A percentile compares a stretch with the other conserved stretches of the same genome.
phyloP scores from a whole-genome alignment of 1,284 basidiomycete genomes.

The Sporisorium reilianum region DNA sequence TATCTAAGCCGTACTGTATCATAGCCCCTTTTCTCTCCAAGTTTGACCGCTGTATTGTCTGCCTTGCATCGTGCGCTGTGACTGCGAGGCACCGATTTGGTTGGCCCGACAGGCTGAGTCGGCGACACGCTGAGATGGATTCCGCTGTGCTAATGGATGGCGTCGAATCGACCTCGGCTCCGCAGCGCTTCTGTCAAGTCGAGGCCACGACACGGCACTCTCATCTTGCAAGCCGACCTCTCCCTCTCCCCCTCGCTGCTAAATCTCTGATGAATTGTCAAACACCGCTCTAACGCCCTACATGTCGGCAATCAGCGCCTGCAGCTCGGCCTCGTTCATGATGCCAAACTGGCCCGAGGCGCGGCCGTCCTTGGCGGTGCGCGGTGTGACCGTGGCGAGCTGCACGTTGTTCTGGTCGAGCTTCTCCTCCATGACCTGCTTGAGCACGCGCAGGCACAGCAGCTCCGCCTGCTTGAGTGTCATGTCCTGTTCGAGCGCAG shows the following conservation, averaged over 20 bases:
- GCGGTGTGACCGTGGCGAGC: slow-evolving; percentile 76
- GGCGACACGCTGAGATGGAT: too few relatives aligned
- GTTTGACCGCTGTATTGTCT: too few relatives aligned
- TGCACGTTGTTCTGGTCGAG: slow-evolving; percentile 98
- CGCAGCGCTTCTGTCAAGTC: too few relatives aligned
- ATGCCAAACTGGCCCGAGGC: slow-evolving; percentile 65
- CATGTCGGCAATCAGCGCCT: slow-evolving; percentile 66
- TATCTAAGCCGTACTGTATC: slow-evolving; percentile 3
- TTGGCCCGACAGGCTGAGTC: too few relatives aligned
- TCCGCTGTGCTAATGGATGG: too few relatives aligned
- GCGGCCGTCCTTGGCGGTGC: slow-evolving; percentile 61
- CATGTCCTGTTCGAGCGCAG: slow-evolving; percentile 78
- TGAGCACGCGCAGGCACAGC: slow-evolving; percentile 87
- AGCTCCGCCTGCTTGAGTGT: slow-evolving; percentile 87
- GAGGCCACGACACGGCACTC: too few relatives aligned
- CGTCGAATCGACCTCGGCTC: too few relatives aligned
- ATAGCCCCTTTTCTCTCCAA: too few relatives aligned
- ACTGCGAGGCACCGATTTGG: too few relatives aligned
- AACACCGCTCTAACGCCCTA: slow-evolving; percentile 18
- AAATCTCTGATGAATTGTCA: neutral
- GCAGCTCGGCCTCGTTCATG: slow-evolving; percentile 62
- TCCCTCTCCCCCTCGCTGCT: neutral
- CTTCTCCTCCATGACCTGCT: slow-evolving; percentile 99
- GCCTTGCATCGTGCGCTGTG: too few relatives aligned
- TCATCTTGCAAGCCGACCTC: too few relatives aligned